Percentiles rank a stretch among this genome's conserved stretches.
These are phyloP conservation scores for Backusella morwellensis DNA, from an alignment of 192 early-diverging fungal genomes.

Conservation along the genomic window DNA sequence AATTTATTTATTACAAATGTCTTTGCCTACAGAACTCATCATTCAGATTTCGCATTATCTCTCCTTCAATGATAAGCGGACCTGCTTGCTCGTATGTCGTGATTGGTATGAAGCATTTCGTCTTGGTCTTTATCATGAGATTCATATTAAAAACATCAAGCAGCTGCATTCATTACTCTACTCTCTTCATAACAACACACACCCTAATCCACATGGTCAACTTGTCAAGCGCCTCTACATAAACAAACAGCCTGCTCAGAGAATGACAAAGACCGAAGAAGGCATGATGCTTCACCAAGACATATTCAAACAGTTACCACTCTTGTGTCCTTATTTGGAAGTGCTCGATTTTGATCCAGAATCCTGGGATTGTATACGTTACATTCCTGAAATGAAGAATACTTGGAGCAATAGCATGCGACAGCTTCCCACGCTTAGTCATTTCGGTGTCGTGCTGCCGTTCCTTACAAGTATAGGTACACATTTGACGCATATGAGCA, in stretches of 20 bases:
- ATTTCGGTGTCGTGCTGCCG: not conserved
- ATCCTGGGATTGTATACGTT: not conserved
- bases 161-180: not conserved
- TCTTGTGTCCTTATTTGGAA: not conserved
- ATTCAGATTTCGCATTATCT: not conserved
- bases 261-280: not conserved
- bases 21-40: not conserved
- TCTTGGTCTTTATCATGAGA: not conserved
- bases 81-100: not conserved
- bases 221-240: not conserved
- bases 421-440: not conserved
- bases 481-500: not conserved
- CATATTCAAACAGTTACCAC: not conserved
- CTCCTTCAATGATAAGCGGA: not conserved
- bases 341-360: not conserved
- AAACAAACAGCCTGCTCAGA: not conserved
- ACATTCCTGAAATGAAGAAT: not conserved
- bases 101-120: constrained; percentile 3
- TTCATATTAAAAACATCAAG: not conserved
- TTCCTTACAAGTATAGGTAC: not conserved
- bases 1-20: not conserved
- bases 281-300: not conserved
- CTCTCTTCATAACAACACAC: not conserved
- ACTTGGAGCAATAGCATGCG: not conserved
- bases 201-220: not conserved